Evolutionary conservation across 768 basidiomycete genomes (phyloP), one percentile per base, ranked within the genome.

Genomic region (Russula sp.): DNA sequence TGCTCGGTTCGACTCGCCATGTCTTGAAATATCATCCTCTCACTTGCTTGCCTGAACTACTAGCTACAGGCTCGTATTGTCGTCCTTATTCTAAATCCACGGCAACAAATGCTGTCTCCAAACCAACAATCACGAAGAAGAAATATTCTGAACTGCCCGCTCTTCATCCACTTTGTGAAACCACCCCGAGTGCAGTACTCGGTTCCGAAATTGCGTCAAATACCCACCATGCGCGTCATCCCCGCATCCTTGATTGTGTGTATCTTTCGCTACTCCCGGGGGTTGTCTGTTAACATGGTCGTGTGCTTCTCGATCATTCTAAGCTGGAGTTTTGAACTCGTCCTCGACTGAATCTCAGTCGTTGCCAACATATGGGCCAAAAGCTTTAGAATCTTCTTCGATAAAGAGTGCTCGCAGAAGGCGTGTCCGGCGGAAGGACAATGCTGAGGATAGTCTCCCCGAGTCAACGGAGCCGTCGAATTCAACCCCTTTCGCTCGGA

Each of bases 131-230:
- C 59, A 82, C 79, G 0, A 80, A 73, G 66, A 90, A 86, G 71
- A 81, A 77, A 48, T 81, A 79, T 57, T 71, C 77, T 20, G 86
- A 89, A 30, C 78, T 92, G 6, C 90, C 90, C 14, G 75, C 76
- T 26, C 69, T 72, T 38, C 80, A 75, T 69, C 57, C 78, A 26
- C 72, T 76, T 51, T 75, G 78, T 28, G 79, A 83, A 71, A 84
- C 82, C 48, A 71, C 72, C 22, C 67, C 70, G 49, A 80, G 80
- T 44, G 61, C 72, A 57, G 77, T 84, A 18, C 70, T 86, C 22
- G 69, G 34, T 11, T 48, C n/a, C 50, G 10, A 32, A 16, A 36
- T 18, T 30, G 26, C 20, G 5, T 53, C 51, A 22, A 20, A 62
- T 61, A 22, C 56, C 20, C 49, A 18, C 1, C 14, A 16, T 34